These are phyloP conservation scores for Phlebopus sp. DNA, from an alignment of 1,284 basidiomycete genomes.

Conservation along the genomic window DNA sequence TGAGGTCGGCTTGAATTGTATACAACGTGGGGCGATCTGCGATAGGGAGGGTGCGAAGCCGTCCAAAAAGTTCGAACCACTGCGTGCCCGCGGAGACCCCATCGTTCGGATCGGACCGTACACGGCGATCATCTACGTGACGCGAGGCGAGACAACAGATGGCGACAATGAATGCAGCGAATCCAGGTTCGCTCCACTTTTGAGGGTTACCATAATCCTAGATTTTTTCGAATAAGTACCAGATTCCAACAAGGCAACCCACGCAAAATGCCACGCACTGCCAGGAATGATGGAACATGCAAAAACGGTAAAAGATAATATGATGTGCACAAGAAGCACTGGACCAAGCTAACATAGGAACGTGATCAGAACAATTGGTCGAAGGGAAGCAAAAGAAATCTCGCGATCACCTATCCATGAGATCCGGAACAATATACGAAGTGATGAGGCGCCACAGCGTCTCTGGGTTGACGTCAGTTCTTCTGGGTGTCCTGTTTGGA, in stretches of 20 bases:
- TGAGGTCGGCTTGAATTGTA: constrained; percentile 83
- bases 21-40: constrained; percentile 88
- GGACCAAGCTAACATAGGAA: constrained; percentile 54
- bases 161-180: constrained; percentile 86
- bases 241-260: constrained; percentile 3
- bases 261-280: constrained; percentile 46
- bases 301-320: constrained; percentile 89
- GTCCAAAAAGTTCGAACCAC: constrained; percentile 85
- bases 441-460: constrained; percentile 73
- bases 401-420: constrained; percentile 78
- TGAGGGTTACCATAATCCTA: constrained; percentile 88
- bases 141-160: constrained; percentile 86
- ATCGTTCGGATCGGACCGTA: constrained; percentile 75
- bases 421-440: constrained; percentile 74
- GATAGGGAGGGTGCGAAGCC: constrained; percentile 79
- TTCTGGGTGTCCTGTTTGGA: constrained; percentile 70
- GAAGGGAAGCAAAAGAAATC: constrained; percentile 6
- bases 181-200: constrained; percentile 92
- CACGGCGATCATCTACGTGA: constrained; percentile 86
- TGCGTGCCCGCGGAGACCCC: constrained; percentile 84
- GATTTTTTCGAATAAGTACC: constrained; percentile 16
- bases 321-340: constrained; percentile 84
- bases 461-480: constrained; percentile 78
- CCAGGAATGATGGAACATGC: constrained; percentile 84
- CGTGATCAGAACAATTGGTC: constrained; percentile 16